Percentiles rank a stretch among this genome's conserved stretches.
Evolutionary conservation across 305 asterid species (phyloP).

Genomic region (Fraxinus platypoda): DNA sequence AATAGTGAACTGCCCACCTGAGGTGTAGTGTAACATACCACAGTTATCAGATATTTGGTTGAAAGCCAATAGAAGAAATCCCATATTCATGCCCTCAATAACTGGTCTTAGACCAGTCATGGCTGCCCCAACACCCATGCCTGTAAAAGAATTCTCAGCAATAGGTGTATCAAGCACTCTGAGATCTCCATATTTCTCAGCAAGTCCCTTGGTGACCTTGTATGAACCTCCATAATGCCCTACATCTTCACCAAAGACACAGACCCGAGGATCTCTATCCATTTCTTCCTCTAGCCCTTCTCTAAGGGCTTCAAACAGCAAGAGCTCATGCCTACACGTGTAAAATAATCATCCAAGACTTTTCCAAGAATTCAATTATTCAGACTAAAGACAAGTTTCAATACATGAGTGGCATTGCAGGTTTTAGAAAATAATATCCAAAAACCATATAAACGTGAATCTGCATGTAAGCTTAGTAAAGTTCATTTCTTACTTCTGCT

Average conservation of each 20-base stretch:
- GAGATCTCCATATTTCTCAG: slow-evolving; percentile 69
- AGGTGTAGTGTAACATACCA: slow-evolving; percentile 85
- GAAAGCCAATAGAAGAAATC: slow-evolving; percentile 79
- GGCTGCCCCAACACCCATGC: slow-evolving; percentile 89
- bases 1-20: slow-evolving; percentile 81
- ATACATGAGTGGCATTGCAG: background rate
- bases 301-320: slow-evolving; percentile 73
- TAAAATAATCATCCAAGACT: slow-evolving; percentile 7
- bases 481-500: background rate
- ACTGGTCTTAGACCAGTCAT: slow-evolving; percentile 79
- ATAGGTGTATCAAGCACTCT: slow-evolving; percentile 85
- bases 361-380: background rate
- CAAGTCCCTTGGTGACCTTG: slow-evolving; percentile 73
- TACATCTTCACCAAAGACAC: slow-evolving; percentile 79
- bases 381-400: background rate
- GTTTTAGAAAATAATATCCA: background rate
- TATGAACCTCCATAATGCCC: slow-evolving; percentile 87
- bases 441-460: background rate
- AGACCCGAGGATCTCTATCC: slow-evolving; percentile 73
- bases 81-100: slow-evolving; percentile 87
- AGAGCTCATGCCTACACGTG: slow-evolving; percentile 60
- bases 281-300: slow-evolving; percentile 87
- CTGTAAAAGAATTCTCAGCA: slow-evolving; percentile 77
- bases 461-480: background rate
- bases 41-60: slow-evolving; percentile 84